Evolutionary conservation across 805 yeast genomes (phyloP), one percentile per base, ranked within the genome.

Genomic region (Hanseniaspora pseudoguilliermondii): DNA sequence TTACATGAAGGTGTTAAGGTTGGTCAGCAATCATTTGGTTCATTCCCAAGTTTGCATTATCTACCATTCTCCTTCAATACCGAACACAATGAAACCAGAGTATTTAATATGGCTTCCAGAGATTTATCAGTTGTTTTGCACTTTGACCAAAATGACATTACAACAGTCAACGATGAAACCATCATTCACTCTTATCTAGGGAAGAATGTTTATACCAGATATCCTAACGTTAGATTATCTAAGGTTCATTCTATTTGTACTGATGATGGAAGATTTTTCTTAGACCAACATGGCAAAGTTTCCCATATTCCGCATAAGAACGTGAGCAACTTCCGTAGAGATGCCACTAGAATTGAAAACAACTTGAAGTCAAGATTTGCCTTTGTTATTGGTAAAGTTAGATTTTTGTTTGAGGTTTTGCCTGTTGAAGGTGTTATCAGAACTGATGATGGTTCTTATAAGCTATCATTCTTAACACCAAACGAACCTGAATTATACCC

Each of bases 181-280:
- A 75, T 87, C 62, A 83, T 88, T 25, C 76, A 79, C 57, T 76
- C 81, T 62, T 79, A 76, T 56, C 62, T 84, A 55, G 82, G 81
- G 47, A 75, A 80, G 57, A 69, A 80, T 50, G 84, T 86, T 2
- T 90, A 82, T 65, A 79, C 86, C 13, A 80, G 83, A 61, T 93
- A 95, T 91, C 99, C 99, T n/a, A 86, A 80, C 64, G 72, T 93
- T 60, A 77, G 82, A 61, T 97, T 91, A 69, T 84, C 89, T 10
- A 80, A 78, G 63, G 81, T 91, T 42, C 72, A 81, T 13, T 75
- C 76, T 23, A 78, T 91, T 4, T 85, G 78, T 62, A 57, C 56
- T 5, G 58, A 58, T 41, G 66, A 66, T 32, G 63, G 61, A 11
- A 57, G 23, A 20, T 42, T 32, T 20, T 27, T 29, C n/a, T 27